These are phyloP conservation scores for Nannochloropsis salina DNA, from an alignment of 108 stramenopile genomes.

Conservation along the genomic window DNA sequence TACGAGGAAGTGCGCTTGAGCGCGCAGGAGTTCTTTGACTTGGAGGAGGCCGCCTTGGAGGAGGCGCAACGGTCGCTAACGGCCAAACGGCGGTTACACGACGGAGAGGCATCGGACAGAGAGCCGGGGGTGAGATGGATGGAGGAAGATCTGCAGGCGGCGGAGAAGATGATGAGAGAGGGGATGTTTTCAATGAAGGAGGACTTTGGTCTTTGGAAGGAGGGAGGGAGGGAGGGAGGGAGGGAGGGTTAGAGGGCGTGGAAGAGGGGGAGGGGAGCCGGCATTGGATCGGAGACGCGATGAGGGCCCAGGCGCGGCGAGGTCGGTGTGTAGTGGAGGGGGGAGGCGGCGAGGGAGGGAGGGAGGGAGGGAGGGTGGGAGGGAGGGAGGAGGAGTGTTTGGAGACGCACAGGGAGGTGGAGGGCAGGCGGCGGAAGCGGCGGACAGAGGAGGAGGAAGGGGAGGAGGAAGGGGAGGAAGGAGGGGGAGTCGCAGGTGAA, in stretches of 20 bases:
- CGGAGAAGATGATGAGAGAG: neutral
- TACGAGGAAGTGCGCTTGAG: neutral
- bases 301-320: neutral
- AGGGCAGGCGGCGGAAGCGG: neutral
- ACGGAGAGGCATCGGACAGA: neutral
- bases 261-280: neutral
- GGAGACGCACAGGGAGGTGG: neutral
- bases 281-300: neutral
- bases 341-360: slow-evolving; percentile 23
- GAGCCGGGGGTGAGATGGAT: neutral
- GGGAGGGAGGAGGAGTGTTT: neutral
- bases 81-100: neutral
- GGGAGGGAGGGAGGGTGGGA: neutral
- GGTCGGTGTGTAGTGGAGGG: neutral
- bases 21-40: slow-evolving; percentile 32
- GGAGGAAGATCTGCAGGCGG: neutral
- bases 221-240: neutral
- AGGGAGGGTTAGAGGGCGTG: neutral
- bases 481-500: neutral
- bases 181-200: neutral
- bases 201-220: neutral
- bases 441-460: neutral
- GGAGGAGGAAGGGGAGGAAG: neutral
- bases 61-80: neutral
- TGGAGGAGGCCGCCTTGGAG: slow-evolving; percentile 22